Evolutionary conservation across 192 early-diverging fungal species (phyloP).

Genomic region (Linnemannia schmuckeri): DNA sequence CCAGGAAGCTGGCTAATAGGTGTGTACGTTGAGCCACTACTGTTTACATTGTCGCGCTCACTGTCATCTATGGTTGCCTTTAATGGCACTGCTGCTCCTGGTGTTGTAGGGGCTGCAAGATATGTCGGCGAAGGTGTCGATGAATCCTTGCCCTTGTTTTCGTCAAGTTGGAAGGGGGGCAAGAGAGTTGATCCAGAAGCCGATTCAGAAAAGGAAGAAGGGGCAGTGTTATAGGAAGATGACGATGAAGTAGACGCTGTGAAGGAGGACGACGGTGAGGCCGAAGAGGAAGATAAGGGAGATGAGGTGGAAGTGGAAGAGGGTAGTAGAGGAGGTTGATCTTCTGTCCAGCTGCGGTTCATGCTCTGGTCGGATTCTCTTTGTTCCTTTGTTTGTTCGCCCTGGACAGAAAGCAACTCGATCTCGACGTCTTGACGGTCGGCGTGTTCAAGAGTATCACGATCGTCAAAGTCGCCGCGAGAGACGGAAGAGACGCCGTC

Average conservation of each 20-base stretch:
- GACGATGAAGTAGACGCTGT: constrained; percentile 1
- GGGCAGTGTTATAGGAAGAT: background rate
- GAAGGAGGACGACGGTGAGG: background rate
- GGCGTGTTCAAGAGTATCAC: constrained; percentile 4
- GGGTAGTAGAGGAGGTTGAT: constrained; percentile 20
- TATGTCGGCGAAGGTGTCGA: background rate
- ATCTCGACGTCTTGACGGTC: constrained; percentile 23
- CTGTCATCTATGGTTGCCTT: background rate
- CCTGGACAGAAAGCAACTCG: constrained; percentile 9
- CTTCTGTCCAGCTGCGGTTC: background rate
- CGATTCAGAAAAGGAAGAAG: background rate
- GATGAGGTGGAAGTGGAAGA: constrained; percentile 20
- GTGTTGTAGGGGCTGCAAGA: background rate
- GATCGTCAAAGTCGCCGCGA: constrained; percentile 10
- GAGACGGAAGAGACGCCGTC: constrained; percentile 19
- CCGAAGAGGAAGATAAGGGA: background rate
- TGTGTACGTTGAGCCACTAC: constrained; percentile 11
- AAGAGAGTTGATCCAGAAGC: background rate
- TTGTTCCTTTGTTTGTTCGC: background rate
- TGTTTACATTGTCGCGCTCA: background rate
- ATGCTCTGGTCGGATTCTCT: background rate
- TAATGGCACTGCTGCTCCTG: background rate
- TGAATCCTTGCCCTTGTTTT: background rate
- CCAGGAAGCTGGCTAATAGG: constrained; percentile 22
- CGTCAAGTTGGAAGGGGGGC: background rate